phyloP scores from a whole-genome alignment of 176 grass and related monocot species.

The Metroxylon sagu region DNA sequence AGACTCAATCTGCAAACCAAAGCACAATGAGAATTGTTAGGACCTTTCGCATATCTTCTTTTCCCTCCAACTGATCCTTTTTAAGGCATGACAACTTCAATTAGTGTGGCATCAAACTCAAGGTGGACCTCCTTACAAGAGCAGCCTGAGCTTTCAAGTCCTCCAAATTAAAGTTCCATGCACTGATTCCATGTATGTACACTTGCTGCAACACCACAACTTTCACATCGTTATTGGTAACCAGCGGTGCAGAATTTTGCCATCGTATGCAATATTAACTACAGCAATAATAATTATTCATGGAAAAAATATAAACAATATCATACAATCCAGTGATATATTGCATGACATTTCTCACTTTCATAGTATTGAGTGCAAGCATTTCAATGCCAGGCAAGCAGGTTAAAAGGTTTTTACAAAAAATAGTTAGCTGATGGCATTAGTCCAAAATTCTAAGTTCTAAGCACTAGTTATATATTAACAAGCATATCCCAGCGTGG shows the following conservation, averaged over 20 bases:
- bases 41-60: background rate
- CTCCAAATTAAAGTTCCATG: slow-evolving; percentile 99
- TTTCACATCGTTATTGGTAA: slow-evolving; percentile 14
- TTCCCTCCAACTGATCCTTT: background rate
- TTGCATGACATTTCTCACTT: too few relatives aligned
- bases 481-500: too few relatives aligned
- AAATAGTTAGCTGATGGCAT: too few relatives aligned
- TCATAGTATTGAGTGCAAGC: too few relatives aligned
- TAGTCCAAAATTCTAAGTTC: too few relatives aligned
- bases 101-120: background rate
- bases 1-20: slow-evolving; percentile 66
- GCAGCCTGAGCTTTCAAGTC: slow-evolving; percentile 90
- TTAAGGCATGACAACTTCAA: too few relatives aligned
- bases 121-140: slow-evolving; percentile 52
- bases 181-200: slow-evolving; percentile 94
- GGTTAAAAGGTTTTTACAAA: too few relatives aligned
- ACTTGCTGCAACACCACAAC: slow-evolving; percentile 58
- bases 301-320: too few relatives aligned
- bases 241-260: background rate
- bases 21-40: slow-evolving; percentile 2
- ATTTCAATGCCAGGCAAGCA: too few relatives aligned
- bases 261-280: background rate
- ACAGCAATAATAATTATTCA: too few relatives aligned
- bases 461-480: too few relatives aligned
- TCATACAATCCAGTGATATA: too few relatives aligned